phyloP scores from a whole-genome alignment of 1,284 basidiomycete genomes.

The Malassezia equina region DNA sequence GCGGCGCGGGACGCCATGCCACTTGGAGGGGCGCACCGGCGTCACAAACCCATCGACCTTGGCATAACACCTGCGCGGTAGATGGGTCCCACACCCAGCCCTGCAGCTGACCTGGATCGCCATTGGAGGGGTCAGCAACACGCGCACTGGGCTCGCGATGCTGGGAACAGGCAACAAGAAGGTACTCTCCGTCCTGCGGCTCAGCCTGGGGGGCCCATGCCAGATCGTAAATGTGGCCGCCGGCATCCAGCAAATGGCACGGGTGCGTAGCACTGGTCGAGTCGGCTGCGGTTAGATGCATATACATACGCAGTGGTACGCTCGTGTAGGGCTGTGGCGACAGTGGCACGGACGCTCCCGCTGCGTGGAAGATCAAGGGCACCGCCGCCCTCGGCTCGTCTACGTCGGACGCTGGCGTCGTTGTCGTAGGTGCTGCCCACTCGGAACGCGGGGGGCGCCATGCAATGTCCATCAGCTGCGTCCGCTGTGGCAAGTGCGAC shows the following conservation, averaged over 20 bases:
- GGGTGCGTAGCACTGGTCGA: neutral
- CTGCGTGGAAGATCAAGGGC: neutral
- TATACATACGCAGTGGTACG: neutral
- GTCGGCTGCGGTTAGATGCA: neutral
- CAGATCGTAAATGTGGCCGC: conserved; percentile 13
- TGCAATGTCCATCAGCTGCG: conserved; percentile 4
- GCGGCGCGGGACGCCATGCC: neutral
- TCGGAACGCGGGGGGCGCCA: neutral
- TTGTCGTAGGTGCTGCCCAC: neutral
- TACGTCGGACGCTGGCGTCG: neutral
- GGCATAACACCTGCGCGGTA: neutral
- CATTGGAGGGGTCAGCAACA: neutral
- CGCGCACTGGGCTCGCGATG: neutral
- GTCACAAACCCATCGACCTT: neutral
- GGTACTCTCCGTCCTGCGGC: conserved; percentile 1
- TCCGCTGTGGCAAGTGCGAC: neutral
- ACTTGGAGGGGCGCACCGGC: conserved; percentile 5
- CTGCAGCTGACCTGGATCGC: conserved; percentile 1
- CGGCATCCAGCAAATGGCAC: conserved; percentile 7
- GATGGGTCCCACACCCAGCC: neutral
- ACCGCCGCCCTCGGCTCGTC: neutral
- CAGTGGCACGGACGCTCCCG: neutral
- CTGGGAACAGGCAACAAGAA: neutral
- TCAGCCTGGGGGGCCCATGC: conserved; percentile 8
- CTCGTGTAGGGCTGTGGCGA: neutral